Evolutionary conservation across 2,329 filamentous ascomycete species (phyloP), one percentile per base, ranked within the genome.

Genomic region (Fusarium multiceps): DNA sequence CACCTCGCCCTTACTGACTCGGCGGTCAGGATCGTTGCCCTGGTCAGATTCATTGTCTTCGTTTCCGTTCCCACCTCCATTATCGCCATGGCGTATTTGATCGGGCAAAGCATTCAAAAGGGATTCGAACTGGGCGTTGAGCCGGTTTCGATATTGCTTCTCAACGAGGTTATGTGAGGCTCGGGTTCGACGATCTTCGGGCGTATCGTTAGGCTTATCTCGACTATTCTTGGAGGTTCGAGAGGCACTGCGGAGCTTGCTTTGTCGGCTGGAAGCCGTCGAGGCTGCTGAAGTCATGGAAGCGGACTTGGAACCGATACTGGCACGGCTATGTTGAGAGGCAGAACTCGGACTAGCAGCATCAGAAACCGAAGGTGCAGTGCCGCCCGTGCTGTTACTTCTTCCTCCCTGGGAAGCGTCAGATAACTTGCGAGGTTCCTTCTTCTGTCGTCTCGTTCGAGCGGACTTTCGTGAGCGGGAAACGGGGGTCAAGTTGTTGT

Each of bases 131-230:
- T 75, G 73, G 7, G 73, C 63, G 34, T 75, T 75, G 40, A 75
- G 72, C 7, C 73, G 73, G 45, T 75, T 75, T 34, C 73, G 73
- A 49, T 75, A 75, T 45, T 75, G 73, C 46, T 75, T 75, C 54
- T 75, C 73, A 48, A 75, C 73, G 16, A 75, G 73, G 23, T 75
- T 75, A 41, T 75, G 73, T 21, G 73, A 75, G 20, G 73, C 73
- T 28, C 73, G 72, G n/a, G 73, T 75, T 46, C 73, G 70, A 23
- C 73, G 70, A n/a, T 75, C 73, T 65, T 75, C 73, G 27, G 61
- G 66, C 14, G 73, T 75, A 49, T 75, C 73, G 48, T 58, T 70
- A n/a, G 73, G 73, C 41, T 73, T 74, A 25, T 58, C 64, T n/a
- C 66, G 69, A 42, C 43, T 75, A 14, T 75, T 75, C 51, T 75